Conservation (phyloP, 2,329 filamentous ascomycete species). For the Phyllosticta citribraziliensis region DNA sequence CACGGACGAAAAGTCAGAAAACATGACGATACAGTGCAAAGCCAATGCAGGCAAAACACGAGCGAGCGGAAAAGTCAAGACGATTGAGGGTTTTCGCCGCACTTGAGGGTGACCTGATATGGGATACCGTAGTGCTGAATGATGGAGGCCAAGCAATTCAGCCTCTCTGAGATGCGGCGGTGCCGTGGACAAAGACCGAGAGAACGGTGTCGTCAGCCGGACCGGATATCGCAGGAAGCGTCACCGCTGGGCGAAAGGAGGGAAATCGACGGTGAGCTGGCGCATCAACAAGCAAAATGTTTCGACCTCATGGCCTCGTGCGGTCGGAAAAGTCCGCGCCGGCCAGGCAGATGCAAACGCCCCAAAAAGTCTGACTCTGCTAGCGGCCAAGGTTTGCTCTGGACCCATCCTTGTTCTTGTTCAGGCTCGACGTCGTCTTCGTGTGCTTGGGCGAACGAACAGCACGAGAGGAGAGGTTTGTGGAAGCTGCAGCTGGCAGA, state of each 20-base stretch:
- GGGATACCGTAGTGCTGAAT: too few species aligned
- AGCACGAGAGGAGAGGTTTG: too few species aligned
- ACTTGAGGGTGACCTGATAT: not conserved
- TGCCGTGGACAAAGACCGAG: not conserved
- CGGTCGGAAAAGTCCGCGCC: not conserved
- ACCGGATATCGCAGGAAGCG: not conserved
- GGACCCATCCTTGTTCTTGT: not conserved
- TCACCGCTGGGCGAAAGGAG: not conserved
- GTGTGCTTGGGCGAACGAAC: too few species aligned
- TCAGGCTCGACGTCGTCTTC: not conserved
- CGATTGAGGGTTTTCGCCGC: too few species aligned
- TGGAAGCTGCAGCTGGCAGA: too few species aligned
- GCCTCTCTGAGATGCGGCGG: not conserved
- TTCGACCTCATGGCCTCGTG: too few species aligned
- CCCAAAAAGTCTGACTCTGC: not conserved
- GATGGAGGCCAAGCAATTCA: not conserved
- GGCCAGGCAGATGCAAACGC: not conserved
- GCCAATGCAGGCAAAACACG: not conserved
- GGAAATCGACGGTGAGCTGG: too few species aligned
- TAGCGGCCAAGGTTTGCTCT: not conserved
- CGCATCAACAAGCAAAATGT: too few species aligned
- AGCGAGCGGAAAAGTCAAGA: not conserved
- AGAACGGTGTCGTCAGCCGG: too few species aligned
- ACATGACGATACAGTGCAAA: not conserved
- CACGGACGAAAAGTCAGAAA: not conserved